phyloP scores from a whole-genome alignment of 2,329 filamentous ascomycete genomes.

The Dryadomyces quercivorus region DNA sequence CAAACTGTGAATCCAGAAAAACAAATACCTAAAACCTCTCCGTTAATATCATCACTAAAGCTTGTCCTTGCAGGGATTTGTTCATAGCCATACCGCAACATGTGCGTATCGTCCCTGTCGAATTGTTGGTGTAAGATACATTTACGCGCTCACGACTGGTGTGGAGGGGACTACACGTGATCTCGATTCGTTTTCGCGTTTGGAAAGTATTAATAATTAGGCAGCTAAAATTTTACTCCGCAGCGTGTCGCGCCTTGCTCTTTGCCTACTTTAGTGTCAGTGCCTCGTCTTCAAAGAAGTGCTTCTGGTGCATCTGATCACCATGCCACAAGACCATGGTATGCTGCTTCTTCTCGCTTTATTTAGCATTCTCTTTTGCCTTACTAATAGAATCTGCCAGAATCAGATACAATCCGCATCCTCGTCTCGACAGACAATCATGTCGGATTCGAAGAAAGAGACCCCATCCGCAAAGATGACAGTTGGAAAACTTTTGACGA shows the following conservation, averaged over 20 bases:
- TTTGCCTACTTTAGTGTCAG: background rate
- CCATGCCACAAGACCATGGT: slow-evolving; percentile 18
- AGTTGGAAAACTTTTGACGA: slow-evolving; percentile 96
- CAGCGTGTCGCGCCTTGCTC: slow-evolving; percentile 8
- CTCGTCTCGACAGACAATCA: slow-evolving; percentile 93
- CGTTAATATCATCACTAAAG: too few species aligned
- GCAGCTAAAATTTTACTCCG: slow-evolving; percentile 2
- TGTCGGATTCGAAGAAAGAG: slow-evolving; percentile 91
- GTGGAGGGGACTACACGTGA: slow-evolving; percentile 9
- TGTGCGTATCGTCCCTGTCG: background rate
- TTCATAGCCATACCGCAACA: slow-evolving; percentile 1
- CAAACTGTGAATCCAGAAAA: background rate
- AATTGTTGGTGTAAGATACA: too few species aligned
- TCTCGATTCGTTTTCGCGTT: slow-evolving; percentile 12
- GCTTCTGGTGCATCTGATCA: slow-evolving; percentile 1
- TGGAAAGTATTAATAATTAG: background rate
- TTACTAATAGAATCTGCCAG: slow-evolving; percentile 17
- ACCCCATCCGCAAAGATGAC: slow-evolving; percentile 89
- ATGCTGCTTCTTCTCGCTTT: background rate
- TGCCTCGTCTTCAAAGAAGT: too few species aligned
- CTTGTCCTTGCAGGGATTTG: background rate
- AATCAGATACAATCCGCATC: slow-evolving; percentile 81
- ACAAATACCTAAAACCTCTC: too few species aligned
- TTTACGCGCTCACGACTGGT: background rate
- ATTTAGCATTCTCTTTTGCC: background rate